Evolutionary conservation across 2,329 filamentous ascomycete genomes (phyloP), one percentile per base, ranked within the genome.

Genomic region (Aspergillus japonicus): DNA sequence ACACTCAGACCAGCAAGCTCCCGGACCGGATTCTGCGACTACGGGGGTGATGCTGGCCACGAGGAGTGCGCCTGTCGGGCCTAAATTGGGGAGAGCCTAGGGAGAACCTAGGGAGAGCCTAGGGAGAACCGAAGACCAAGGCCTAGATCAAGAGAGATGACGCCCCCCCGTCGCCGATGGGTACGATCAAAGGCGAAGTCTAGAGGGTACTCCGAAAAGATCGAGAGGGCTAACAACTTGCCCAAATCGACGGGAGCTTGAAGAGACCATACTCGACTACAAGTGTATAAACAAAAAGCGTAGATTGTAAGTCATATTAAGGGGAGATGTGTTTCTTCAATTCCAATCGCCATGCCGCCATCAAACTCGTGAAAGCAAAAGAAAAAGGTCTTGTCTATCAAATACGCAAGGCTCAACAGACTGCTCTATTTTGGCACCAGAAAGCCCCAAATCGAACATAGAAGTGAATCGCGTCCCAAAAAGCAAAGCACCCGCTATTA

Each of bases 381-480:
- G 44, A 61, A 60, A 61, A 56, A 54, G 58, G 57, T 47, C 50
- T 47, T 49, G 54, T 63, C 58, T 61, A 66, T 64, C 52, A 62
- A 65, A 64, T 57, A 65, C 42, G 58, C 61, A 64, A 61, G 58
- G 55, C 56, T 47, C 54, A 63, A 65, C 54, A 66, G 59, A 61
- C 65, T 58, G 60, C 58, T 67, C 64, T 66, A 63, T 66, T 58
- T 54, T 62, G 48, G 54, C 44, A 64, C 60, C 44, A 42, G 21
- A 59, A 61, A 56, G 57, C 60, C 57, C 19, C 26, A 50, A 62
- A 62, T 52, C 39, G 48, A 57, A 62, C 57, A 21, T 21, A 21
- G 21, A 21, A 21, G 21, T 21, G 21, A 55, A 55, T 33, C 21
- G n/a, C 21, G 47, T 16, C 53, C 53, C 53, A 31, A 47, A 48